phyloP scores from a whole-genome alignment of 2,329 filamentous ascomycete genomes.

The Aspergillus carbonarius region DNA sequence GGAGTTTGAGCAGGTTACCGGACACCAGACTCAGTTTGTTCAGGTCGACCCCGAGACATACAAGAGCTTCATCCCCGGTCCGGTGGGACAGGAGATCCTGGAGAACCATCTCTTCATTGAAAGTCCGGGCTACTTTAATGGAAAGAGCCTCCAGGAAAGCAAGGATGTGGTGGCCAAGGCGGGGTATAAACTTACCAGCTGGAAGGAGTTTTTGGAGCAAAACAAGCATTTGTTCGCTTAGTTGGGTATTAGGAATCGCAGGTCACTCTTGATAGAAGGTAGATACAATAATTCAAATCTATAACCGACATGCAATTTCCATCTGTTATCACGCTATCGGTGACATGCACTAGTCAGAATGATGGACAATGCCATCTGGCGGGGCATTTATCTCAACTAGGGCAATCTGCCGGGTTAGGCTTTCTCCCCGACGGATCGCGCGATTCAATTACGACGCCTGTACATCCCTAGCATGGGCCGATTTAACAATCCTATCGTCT shows the following conservation, averaged over 20 bases:
- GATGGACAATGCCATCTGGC: too few species aligned
- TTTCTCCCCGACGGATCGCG: too few species aligned
- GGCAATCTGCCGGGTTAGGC: too few species aligned
- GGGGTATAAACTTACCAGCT: conserved; percentile 6
- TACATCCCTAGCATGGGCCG: too few species aligned
- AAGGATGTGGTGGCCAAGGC: conserved; percentile 1
- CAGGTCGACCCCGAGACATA: conserved; percentile 26
- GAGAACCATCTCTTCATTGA: conserved; percentile 56
- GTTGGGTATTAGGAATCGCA: neutral
- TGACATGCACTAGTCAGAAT: too few species aligned
- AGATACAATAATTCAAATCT: too few species aligned
- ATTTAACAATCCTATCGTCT: too few species aligned
- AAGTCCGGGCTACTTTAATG: conserved; percentile 52
- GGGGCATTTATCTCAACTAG: too few species aligned
- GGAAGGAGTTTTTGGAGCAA: conserved; percentile 12
- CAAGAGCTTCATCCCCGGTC: conserved; percentile 22
- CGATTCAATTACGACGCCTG: too few species aligned
- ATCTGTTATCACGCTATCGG: too few species aligned
- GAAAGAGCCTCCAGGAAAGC: conserved; percentile 1
- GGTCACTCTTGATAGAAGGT: too few species aligned
- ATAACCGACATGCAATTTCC: too few species aligned
- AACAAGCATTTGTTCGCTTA: neutral
- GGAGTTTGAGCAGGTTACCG: conserved; percentile 41
- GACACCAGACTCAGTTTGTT: conserved; percentile 34
- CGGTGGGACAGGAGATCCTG: conserved; percentile 47